Conservation (phyloP, 2,329 filamentous ascomycete species). For the Neofusicoccum sp. region DNA sequence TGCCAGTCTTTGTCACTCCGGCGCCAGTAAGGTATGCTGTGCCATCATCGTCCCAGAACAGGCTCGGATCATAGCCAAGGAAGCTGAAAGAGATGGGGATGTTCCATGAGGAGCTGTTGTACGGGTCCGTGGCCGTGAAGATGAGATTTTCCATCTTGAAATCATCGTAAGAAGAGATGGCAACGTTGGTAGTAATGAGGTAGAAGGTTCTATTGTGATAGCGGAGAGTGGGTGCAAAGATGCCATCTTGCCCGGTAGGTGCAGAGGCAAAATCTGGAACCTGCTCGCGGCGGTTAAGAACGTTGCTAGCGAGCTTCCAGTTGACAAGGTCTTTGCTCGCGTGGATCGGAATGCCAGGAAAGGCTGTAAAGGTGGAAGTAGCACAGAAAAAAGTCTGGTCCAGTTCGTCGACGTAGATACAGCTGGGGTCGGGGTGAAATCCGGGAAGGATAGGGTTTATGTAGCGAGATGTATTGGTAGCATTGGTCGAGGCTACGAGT, state of each 20-base stretch:
- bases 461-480: conserved; percentile 9
- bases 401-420: conserved; percentile 39
- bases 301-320: conserved; percentile 44
- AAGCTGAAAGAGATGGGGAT: conserved; percentile 51
- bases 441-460: conserved; percentile 51
- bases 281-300: conserved; percentile 24
- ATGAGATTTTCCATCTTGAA: conserved; percentile 46
- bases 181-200: conserved; percentile 25
- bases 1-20: conserved; percentile 26
- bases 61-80: conserved; percentile 52
- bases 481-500: neutral
- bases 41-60: conserved; percentile 26
- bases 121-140: conserved; percentile 47
- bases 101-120: conserved; percentile 45
- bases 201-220: conserved; percentile 24
- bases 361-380: conserved; percentile 53
- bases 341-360: conserved; percentile 54
- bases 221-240: conserved; percentile 24
- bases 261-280: conserved; percentile 24
- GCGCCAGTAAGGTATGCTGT: conserved; percentile 23
- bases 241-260: conserved; percentile 29
- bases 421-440: conserved; percentile 51
- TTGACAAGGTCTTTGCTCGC: conserved; percentile 52
- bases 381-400: conserved; percentile 49
- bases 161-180: conserved; percentile 29